A percentile compares a stretch with the other conserved stretches of the same genome.
Evolutionary conservation across 371 early-diverging fungal genomes (phyloP).

Genomic region (Mucor velutinosus): DNA sequence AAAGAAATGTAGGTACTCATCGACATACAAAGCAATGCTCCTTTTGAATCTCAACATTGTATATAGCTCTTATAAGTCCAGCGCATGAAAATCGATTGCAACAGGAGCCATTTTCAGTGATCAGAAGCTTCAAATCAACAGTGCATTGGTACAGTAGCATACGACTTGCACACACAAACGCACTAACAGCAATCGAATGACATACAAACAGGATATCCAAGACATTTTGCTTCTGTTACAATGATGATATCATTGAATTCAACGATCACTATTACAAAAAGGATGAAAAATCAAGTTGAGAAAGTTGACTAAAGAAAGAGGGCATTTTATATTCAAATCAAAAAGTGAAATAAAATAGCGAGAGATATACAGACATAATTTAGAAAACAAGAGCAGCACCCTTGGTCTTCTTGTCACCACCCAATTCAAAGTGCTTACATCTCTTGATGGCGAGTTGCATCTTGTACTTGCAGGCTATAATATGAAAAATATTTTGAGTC

Average conservation of each 20-base stretch:
- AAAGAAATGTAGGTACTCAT: neutral
- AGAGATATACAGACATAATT: constrained; percentile 20
- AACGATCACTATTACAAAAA: neutral
- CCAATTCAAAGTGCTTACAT: constrained; percentile 99
- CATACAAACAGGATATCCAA: neutral
- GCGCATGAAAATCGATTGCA: neutral
- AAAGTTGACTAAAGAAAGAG: neutral
- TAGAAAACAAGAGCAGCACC: constrained; percentile 84
- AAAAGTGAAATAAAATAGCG: neutral
- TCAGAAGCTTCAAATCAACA: neutral
- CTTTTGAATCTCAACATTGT: neutral
- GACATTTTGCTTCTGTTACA: constrained; percentile 7
- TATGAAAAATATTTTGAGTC: neutral
- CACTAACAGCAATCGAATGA: neutral
- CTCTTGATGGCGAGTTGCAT: constrained; percentile 95
- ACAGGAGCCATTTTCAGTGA: neutral
- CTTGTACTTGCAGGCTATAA: constrained; percentile 92
- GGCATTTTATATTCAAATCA: neutral
- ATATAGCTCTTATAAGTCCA: neutral
- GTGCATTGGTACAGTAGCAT: neutral
- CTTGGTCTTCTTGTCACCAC: constrained; percentile 96
- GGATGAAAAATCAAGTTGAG: neutral
- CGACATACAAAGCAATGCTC: neutral
- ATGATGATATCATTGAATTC: neutral
- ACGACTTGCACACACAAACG: neutral